Evolutionary conservation across 495 filamentous ascomycete species (phyloP).

Genomic region (Penicillium canariense): DNA sequence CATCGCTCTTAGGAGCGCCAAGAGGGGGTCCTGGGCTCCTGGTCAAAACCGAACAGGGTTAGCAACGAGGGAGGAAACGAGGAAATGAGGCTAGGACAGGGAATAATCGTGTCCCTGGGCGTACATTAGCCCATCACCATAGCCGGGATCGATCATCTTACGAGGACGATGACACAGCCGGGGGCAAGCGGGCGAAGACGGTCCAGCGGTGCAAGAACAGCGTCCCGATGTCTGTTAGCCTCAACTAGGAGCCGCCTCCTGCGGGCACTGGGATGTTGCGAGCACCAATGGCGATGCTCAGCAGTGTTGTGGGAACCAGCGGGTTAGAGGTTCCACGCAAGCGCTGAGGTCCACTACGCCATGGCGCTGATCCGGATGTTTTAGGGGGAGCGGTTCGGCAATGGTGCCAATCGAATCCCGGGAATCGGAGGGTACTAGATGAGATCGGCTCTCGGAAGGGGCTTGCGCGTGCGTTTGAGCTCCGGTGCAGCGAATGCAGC

Average conservation of each 20-base stretch:
- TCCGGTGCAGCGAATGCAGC: neutral
- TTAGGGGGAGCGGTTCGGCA: conserved; percentile 5
- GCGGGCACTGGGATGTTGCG: conserved; percentile 1
- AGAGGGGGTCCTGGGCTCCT: neutral
- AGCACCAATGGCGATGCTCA: conserved; percentile 3
- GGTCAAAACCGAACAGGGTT: neutral
- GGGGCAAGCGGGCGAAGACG: neutral
- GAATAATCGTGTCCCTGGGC: neutral
- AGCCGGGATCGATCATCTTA: conserved; percentile 4
- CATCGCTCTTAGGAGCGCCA: neutral
- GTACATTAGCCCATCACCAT: conserved; percentile 6
- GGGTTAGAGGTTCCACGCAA: conserved; percentile 13
- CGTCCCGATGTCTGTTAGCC: conserved; percentile 7
- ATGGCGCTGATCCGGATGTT: conserved; percentile 5
- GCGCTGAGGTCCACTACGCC: conserved; percentile 10
- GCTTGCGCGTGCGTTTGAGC: neutral
- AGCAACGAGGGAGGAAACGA: neutral
- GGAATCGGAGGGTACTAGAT: neutral
- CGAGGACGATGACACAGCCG: conserved; percentile 2
- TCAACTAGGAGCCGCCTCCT: conserved; percentile 10
- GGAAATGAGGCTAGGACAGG: neutral
- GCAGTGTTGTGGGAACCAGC: neutral
- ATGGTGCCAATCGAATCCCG: conserved; percentile 4
- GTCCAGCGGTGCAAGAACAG: conserved; percentile 4
- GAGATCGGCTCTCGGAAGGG: conserved; percentile 1